A percentile compares a stretch with the other conserved stretches of the same genome.
Evolutionary conservation across 176 grass and related monocot species (phyloP).

Genomic region (Aegilops umbellulata): DNA sequence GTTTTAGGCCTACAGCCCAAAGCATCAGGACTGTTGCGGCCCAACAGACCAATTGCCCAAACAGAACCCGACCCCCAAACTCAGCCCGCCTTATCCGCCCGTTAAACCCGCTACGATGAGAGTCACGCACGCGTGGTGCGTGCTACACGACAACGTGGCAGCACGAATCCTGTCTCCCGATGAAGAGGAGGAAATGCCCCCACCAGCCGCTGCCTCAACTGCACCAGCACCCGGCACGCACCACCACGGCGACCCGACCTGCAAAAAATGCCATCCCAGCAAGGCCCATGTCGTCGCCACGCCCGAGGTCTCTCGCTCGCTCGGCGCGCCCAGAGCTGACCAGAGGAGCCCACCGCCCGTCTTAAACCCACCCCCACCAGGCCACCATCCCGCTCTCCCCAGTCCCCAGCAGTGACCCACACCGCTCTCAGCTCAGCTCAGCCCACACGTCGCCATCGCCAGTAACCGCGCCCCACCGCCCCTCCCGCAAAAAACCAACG

Average conservation of each 20-base stretch:
- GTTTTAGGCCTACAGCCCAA: no score
- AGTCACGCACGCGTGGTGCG: not conserved
- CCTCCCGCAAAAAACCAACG: not conserved
- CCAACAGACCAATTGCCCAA: no score
- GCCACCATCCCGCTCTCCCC: not conserved
- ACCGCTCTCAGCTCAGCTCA: not conserved
- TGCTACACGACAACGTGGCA: not conserved
- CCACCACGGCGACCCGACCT: not conserved
- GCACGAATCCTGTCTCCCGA: slow-evolving; percentile 16
- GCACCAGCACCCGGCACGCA: not conserved
- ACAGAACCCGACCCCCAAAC: not conserved
- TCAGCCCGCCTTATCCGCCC: not conserved
- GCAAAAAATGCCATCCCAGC: not conserved
- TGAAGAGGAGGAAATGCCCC: not conserved
- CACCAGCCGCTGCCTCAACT: not conserved
- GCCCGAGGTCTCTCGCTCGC: slow-evolving; percentile 23
- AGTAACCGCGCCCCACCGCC: not conserved
- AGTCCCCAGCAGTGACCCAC: not conserved
- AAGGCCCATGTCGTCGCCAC: slow-evolving; percentile 32
- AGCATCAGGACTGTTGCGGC: no score
- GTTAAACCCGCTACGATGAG: not conserved
- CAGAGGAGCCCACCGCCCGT: not conserved
- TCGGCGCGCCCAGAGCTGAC: not conserved
- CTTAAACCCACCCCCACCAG: slow-evolving; percentile 6
- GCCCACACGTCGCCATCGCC: slow-evolving; percentile 29